A percentile compares a stretch with the other conserved stretches of the same genome.
These are phyloP conservation scores for Ustilago loliicola DNA, from an alignment of 1,284 basidiomycete genomes.

Conservation along the genomic window DNA sequence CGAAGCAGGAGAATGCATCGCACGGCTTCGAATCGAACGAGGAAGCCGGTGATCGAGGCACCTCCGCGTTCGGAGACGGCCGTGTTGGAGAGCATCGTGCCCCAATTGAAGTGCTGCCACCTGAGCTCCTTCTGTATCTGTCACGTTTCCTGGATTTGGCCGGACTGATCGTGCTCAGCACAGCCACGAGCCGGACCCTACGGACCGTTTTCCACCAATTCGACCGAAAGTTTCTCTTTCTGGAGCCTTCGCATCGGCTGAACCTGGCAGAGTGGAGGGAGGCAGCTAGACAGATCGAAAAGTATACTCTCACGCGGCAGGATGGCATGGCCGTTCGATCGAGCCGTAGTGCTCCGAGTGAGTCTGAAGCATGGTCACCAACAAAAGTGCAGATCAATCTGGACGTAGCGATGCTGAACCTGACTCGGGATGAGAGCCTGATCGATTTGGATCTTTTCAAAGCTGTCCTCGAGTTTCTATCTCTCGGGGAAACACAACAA, in stretches of 20 bases:
- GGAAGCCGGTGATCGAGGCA: neutral
- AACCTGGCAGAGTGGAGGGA: constrained; percentile 44
- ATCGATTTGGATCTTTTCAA: constrained; percentile 38
- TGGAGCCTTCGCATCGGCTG: constrained; percentile 38
- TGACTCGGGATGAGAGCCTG: constrained; percentile 40
- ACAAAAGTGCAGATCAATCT: neutral
- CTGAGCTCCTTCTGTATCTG: constrained; percentile 36
- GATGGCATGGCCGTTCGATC: neutral
- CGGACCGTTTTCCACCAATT: constrained; percentile 30
- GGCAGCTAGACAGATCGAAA: constrained; percentile 21
- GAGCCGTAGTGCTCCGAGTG: neutral
- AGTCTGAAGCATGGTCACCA: neutral
- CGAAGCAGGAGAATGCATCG: neutral
- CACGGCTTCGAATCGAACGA: neutral
- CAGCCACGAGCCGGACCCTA: constrained; percentile 17
- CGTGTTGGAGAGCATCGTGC: neutral
- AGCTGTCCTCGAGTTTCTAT: constrained; percentile 25
- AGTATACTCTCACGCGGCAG: neutral
- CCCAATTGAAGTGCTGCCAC: constrained; percentile 26
- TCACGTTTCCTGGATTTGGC: constrained; percentile 39
- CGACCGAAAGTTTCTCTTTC: constrained; percentile 34
- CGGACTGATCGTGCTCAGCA: constrained; percentile 24
- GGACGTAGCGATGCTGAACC: constrained; percentile 11
- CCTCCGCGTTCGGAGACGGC: neutral
- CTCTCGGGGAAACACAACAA: neutral